These are phyloP conservation scores for Simmondsia chinensis DNA, from an alignment of 148 eudicot genomes.

Conservation along the genomic window DNA sequence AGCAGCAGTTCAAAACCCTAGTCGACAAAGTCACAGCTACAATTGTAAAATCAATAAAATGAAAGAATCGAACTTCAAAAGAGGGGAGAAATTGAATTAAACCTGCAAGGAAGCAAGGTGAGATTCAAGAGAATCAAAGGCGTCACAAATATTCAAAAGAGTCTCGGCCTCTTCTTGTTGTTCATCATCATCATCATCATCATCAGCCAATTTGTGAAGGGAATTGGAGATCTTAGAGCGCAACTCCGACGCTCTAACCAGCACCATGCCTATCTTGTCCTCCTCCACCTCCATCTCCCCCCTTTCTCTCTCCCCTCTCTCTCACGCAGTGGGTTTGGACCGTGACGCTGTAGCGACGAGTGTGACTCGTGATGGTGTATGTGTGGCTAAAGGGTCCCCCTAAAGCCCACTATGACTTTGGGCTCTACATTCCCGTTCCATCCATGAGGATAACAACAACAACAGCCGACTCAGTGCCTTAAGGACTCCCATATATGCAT, in stretches of 20 bases:
- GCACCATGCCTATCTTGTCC: constrained; percentile 57
- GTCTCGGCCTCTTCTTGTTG: constrained; percentile 32
- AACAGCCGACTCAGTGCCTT: too few relatives aligned
- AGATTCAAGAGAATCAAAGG: constrained; percentile 70
- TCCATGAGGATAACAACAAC: too few relatives aligned
- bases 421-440: too few relatives aligned
- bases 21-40: constrained; percentile 3
- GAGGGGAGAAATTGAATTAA: background rate
- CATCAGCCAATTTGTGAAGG: constrained; percentile 25
- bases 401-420: too few relatives aligned
- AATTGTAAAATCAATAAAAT: constrained; percentile 4
- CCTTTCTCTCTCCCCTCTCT: constrained; percentile 1
- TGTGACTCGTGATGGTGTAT: too few relatives aligned
- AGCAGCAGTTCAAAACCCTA: too few relatives aligned
- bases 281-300: constrained; percentile 45
- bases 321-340: background rate
- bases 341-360: too few relatives aligned
- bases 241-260: constrained; percentile 63
- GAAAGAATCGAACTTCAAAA: background rate
- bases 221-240: constrained; percentile 61
- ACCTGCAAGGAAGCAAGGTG: constrained; percentile 84
- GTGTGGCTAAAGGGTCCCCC: too few relatives aligned
- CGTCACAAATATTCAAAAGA: constrained; percentile 65
- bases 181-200: constrained; percentile 8
- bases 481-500: too few relatives aligned